Percentiles rank a stretch among this genome's conserved stretches.
phyloP scores from a whole-genome alignment of 2,329 filamentous ascomycete species.

The Aspergillus bombycis region DNA sequence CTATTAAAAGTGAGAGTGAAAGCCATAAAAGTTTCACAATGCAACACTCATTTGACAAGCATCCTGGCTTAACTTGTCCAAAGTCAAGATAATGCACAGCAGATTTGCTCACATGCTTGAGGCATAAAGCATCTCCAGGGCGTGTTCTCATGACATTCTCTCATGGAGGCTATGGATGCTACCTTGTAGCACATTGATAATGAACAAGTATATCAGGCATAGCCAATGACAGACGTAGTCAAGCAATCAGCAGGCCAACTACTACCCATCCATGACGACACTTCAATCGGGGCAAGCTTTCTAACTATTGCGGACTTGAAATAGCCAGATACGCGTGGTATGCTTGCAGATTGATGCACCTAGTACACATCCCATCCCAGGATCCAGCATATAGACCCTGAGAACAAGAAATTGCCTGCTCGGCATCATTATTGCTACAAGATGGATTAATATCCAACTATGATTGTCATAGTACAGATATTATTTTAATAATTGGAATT shows the following conservation, averaged over 20 bases:
- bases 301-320: background rate
- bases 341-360: background rate
- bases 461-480: background rate
- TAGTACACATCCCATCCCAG: background rate
- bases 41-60: background rate
- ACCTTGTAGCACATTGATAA: too few relatives aligned
- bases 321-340: background rate
- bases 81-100: background rate
- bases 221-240: background rate
- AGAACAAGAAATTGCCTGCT: background rate
- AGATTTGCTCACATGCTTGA: background rate
- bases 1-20: background rate
- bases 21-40: background rate
- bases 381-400: background rate
- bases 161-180: too few relatives aligned
- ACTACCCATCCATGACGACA: background rate
- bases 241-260: background rate
- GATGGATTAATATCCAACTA: background rate
- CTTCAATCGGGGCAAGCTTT: background rate
- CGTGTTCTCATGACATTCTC: too few relatives aligned
- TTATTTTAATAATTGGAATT: constrained; percentile 32
- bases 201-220: background rate
- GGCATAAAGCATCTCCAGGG: background rate
- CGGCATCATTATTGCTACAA: background rate
- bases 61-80: background rate